Conservation (phyloP, 73 alveolate species). For the Loxodes magnus region DNA sequence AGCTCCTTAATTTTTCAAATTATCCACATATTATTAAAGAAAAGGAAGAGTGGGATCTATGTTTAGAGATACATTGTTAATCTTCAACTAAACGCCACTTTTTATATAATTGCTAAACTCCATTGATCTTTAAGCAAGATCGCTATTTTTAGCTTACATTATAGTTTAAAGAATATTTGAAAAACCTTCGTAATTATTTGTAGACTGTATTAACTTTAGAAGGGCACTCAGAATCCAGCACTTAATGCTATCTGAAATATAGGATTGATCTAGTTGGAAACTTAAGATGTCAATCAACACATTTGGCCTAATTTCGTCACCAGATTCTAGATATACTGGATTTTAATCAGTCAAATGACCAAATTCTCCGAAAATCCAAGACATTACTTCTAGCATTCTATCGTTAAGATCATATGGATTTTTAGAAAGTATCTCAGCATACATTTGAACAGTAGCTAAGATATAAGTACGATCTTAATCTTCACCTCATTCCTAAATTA, state of each 20-base stretch:
- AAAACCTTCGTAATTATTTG: conserved; percentile 53
- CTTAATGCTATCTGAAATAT: conserved; percentile 61
- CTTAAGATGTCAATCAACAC: conserved; percentile 51
- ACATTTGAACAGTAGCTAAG: conserved; percentile 62
- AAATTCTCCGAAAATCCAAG: conserved; percentile 86
- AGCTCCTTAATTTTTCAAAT: conserved; percentile 29
- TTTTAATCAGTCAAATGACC: no score
- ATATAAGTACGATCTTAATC: conserved; percentile 69
- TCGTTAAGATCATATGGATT: conserved; percentile 67
- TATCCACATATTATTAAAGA: conserved; percentile 48
- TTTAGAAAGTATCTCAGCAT: conserved; percentile 64
- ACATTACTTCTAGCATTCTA: conserved; percentile 63
- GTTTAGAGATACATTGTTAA: conserved; percentile 3
- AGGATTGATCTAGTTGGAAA: conserved; percentile 39
- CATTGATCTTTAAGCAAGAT: no score
- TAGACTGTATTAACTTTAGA: conserved; percentile 66
- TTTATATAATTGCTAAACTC: no score
- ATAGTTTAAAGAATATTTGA: conserved; percentile 17
- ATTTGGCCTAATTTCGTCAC: conserved; percentile 39
- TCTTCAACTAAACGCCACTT: conserved; percentile 35
- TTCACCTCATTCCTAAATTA: conserved; percentile 73
- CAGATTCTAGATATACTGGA: no score
- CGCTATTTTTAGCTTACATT: conserved; percentile 33
- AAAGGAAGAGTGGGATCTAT: conserved; percentile 49
- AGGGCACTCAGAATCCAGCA: conserved; percentile 73